These are phyloP conservation scores for Camelina laxa DNA, from an alignment of 345 rosid genomes.

Conservation along the genomic window DNA sequence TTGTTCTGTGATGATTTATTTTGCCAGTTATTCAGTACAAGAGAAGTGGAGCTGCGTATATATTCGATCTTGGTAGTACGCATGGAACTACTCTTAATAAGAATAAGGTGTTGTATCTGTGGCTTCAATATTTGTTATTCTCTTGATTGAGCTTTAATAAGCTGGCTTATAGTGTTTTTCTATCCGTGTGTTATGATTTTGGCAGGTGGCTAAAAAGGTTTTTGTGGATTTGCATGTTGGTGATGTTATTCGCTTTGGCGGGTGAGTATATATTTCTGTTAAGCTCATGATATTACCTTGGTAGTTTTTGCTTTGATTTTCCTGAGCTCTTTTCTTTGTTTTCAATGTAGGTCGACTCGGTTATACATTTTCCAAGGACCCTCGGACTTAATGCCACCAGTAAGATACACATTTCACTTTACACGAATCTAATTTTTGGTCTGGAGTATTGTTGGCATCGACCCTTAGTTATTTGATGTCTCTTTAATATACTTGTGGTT, in stretches of 20 bases:
- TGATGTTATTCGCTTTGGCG: conserved; percentile 93
- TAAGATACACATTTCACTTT: conserved; percentile 44
- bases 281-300: not conserved
- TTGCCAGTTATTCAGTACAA: conserved; percentile 85
- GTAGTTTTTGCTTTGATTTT: not conserved
- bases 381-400: conserved; percentile 81
- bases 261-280: conserved; percentile 55
- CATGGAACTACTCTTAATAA: conserved; percentile 87
- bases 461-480: conserved; percentile 2
- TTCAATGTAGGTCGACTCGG: conserved; percentile 58
- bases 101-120: conserved; percentile 56
- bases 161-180: not conserved
- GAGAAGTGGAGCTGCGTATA: conserved; percentile 73
- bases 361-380: conserved; percentile 97
- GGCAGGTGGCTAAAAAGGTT: conserved; percentile 66
- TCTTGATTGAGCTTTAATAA: not conserved
- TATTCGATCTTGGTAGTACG: conserved; percentile 85
- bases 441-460: not conserved
- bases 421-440: not conserved
- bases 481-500: conserved; percentile 10
- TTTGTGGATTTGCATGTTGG: conserved; percentile 83
- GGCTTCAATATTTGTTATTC: not conserved
- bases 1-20: conserved; percentile 34
- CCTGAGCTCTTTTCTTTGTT: conserved; percentile 16
- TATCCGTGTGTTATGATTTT: conserved; percentile 28